These are phyloP conservation scores for Saraca asoca DNA, from an alignment of 331 rosid species.

Conservation along the genomic window DNA sequence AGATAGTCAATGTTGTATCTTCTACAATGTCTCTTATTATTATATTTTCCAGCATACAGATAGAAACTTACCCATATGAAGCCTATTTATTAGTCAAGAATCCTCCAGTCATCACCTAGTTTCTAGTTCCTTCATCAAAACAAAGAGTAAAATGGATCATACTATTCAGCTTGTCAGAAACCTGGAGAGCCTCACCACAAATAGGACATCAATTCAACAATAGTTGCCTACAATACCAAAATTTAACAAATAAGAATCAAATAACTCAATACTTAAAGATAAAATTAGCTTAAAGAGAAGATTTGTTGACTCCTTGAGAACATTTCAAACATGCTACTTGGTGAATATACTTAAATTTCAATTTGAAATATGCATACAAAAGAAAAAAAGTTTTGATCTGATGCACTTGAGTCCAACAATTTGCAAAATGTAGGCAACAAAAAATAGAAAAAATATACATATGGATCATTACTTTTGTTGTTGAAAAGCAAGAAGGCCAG, in stretches of 20 bases:
- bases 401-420: too few relatives aligned
- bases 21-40: slow-evolving; percentile 2
- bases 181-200: slow-evolving; percentile 85
- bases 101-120: slow-evolving; percentile 96
- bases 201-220: slow-evolving; percentile 87
- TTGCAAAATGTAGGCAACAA: too few relatives aligned
- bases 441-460: slow-evolving; percentile 5
- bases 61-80: slow-evolving; percentile 73
- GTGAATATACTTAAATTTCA: neutral
- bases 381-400: neutral
- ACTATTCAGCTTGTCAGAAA: slow-evolving; percentile 71
- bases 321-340: neutral
- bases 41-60: slow-evolving; percentile 21
- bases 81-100: slow-evolving; percentile 93
- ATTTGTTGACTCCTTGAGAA: neutral
- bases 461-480: slow-evolving; percentile 72
- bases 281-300: neutral
- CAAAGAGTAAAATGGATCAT: slow-evolving; percentile 86
- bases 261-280: neutral
- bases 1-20: slow-evolving; percentile 20
- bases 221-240: slow-evolving; percentile 68
- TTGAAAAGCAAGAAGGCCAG: slow-evolving; percentile 78
- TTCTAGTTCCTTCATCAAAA: slow-evolving; percentile 97
- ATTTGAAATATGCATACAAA: neutral
- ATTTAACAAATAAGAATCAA: slow-evolving; percentile 35